Base-by-base conservation (phyloP, 108 stramenopile genomes). In the Craspedostauros australis region DNA sequence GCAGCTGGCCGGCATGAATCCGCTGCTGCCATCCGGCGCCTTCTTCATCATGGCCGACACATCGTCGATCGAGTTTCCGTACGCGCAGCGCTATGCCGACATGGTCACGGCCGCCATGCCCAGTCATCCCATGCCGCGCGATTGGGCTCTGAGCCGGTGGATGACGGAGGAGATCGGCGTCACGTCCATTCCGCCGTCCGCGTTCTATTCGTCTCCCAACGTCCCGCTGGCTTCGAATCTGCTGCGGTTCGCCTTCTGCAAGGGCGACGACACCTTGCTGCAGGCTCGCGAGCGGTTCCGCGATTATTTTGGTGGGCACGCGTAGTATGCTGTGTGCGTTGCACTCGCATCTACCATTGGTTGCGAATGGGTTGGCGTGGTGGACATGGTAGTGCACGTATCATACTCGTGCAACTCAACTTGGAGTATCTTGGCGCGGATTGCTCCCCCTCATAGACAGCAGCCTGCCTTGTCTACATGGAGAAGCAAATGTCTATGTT, bases 41-140 rank as follows among this genome's bases (percentile, higher is more conserved):
- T 93, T 92, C 58, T 96, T 96, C 64, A 66, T 96, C 54, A 84
- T 93, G 64, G 90, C 88, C 11, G 90, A 93, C 46, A 88, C 90
- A 14, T 54, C 61, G 22, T 4, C 39, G 2, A 45, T 86, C 33
- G 44, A 50, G 9, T 58, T 91, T 39, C 82, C 86, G 2, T 60
- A 65, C 14, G 40, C 62, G n/a, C n/a, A n/a, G 38, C 63, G 76
- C 33, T 49, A 82, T 57, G 18, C 38, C 22, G 50, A 66, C 28
- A 79, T 74, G 20, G 44, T 46, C 14, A 62, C 74, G 1, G 25
- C 45, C 2, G 75, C 75, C 7, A 72, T 62, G 54, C 64, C 71
- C 2, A 15, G 56, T 0, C 5, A 33, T 23, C 54, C 54, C 15
- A 69, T 82, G 73, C 81, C 81, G 1, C 59, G 78, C 5, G 91